phyloP scores from a whole-genome alignment of 2,329 filamentous ascomycete genomes.

The Ceratocystis alfenasii region DNA sequence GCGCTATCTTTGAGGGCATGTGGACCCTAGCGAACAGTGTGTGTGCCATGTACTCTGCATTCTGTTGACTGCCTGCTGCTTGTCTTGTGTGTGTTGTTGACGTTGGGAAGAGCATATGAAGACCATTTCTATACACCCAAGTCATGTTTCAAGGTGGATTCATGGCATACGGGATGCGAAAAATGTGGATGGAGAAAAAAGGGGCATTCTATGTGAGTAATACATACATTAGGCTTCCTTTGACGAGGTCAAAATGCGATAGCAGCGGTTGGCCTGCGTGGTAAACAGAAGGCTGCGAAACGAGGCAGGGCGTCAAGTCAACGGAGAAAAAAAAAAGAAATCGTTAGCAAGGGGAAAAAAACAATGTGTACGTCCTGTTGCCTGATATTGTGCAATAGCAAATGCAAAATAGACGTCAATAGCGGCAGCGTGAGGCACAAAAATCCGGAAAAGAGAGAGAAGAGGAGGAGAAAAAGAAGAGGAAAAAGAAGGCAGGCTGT shows the following conservation, averaged over 20 bases:
- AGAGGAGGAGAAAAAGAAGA: conserved; percentile 17
- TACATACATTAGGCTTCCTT: conserved; percentile 11
- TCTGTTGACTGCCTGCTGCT: background rate
- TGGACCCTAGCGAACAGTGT: background rate
- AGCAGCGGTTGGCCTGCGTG: background rate
- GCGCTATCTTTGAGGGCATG: background rate
- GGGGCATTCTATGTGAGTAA: conserved; percentile 4
- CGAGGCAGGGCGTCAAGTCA: background rate
- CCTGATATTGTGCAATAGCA: background rate
- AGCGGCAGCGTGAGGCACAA: conserved; percentile 22
- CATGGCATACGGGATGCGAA: background rate
- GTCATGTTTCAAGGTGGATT: background rate
- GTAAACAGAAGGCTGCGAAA: background rate
- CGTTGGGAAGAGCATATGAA: background rate
- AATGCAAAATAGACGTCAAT: conserved; percentile 1
- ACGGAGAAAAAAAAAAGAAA: background rate
- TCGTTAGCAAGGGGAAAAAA: background rate
- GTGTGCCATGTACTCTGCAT: background rate
- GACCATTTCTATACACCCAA: background rate
- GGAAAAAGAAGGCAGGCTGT: conserved; percentile 21
- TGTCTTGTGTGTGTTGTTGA: background rate
- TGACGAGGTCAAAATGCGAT: conserved; percentile 5
- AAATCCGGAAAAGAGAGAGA: conserved; percentile 18
- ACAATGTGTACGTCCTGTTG: background rate
- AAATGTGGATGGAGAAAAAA: background rate